A percentile compares a stretch with the other conserved stretches of the same genome.
These are phyloP conservation scores for Suillus brevipes DNA, from an alignment of 768 basidiomycete species.

Conservation along the genomic window DNA sequence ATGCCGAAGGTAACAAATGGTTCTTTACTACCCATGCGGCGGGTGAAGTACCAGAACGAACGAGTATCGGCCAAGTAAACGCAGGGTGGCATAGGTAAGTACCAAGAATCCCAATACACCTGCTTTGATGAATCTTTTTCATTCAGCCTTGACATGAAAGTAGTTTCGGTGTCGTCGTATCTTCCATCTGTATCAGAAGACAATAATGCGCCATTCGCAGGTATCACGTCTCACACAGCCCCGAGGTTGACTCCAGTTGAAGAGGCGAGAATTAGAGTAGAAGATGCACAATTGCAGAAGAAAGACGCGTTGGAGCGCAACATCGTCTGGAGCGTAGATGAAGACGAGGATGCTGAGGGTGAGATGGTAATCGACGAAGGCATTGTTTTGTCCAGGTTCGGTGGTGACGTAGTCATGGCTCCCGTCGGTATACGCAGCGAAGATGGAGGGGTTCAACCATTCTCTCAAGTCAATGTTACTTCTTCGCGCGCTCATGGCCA, in stretches of 20 bases:
- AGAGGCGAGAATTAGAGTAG: slow-evolving; percentile 51
- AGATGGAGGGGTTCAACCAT: slow-evolving; percentile 53
- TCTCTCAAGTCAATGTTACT: slow-evolving; percentile 28
- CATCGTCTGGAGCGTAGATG: slow-evolving; percentile 65
- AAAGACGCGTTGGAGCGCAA: slow-evolving; percentile 62
- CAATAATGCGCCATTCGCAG: slow-evolving; percentile 56
- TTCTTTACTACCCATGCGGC: slow-evolving; percentile 77
- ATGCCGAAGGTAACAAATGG: slow-evolving; percentile 72
- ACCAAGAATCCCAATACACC: not conserved
- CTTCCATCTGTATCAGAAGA: slow-evolving; percentile 65
- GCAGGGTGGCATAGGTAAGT: slow-evolving; percentile 73
- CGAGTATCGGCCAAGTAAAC: slow-evolving; percentile 63
- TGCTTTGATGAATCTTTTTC: not conserved
- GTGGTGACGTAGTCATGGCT: slow-evolving; percentile 18
- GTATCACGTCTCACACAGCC: slow-evolving; percentile 37
- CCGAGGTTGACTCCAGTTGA: slow-evolving; percentile 55
- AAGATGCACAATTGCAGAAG: slow-evolving; percentile 59
- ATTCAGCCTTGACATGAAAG: slow-evolving; percentile 65
- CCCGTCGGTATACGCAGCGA: slow-evolving; percentile 62
- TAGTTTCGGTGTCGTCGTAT: slow-evolving; percentile 72
- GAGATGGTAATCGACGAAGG: slow-evolving; percentile 42
- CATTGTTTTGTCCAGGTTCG: slow-evolving; percentile 27
- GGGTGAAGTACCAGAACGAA: slow-evolving; percentile 73
- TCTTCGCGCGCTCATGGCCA: slow-evolving; percentile 20
- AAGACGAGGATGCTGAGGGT: slow-evolving; percentile 58